Base-by-base conservation (phyloP, 2,329 filamentous ascomycete genomes). In the Xylariaceae sp. region DNA sequence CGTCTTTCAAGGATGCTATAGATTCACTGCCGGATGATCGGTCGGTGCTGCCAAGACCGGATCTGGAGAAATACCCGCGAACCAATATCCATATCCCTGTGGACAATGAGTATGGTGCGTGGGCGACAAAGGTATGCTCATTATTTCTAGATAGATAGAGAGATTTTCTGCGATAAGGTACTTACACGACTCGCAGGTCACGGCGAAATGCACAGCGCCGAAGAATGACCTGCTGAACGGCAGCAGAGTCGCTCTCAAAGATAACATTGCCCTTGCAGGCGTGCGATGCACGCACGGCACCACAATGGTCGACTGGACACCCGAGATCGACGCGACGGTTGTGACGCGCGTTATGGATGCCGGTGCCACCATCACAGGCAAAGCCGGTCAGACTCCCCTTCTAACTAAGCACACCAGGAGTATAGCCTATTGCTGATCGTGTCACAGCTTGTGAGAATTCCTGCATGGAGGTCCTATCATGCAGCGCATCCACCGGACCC, bases 221-320 rank as follows among this genome's bases (percentile, higher is more conserved):
- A 64, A 59, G 4, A 67, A 55, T 53, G 62, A 61, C 39, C 55
- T 68, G 23, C 70, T 80, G 5, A 60, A 71, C 4, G 74, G 74
- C 42, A 75, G 75, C 64, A 77, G 70, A 44, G 70, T 80, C 8
- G 76, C 72, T 3, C 66, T 80, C 55, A 81, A 80, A 63, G 79
- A 80, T 66, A 80, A 80, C 60, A 75, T 80, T 9, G 74, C 74
- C 4, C 71, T 81, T 1, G 75, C 73, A 0, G 75, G 74, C 4
- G 71, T 80, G 34, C 76, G 77, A 9, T 71, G 76, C n/a, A 74
- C 75, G 2, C 70, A 77, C 8, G 79, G 78, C 1, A 77, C 75
- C 5, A 45, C 55, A 5, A 72, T 79, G 64, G 71, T 72, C 2
- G 74, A 71, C 35, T 74, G 73, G 62, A 68, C 73, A 39, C 70